Conservation (phyloP, 116 monocot genomes). For the Iris pallida region DNA sequence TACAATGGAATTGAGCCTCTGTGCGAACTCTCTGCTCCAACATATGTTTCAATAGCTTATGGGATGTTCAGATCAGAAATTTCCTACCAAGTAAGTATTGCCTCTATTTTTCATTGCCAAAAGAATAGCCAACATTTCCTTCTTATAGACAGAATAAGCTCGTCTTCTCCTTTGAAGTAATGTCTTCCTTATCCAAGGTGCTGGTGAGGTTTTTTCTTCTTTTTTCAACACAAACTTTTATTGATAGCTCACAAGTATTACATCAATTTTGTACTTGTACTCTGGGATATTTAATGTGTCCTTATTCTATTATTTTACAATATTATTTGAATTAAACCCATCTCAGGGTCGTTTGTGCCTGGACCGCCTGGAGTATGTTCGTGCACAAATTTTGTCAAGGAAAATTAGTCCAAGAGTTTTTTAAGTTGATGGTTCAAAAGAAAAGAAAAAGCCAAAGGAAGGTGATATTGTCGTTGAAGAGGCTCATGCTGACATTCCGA, state of each 20-base stretch:
- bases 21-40: too few relatives aligned
- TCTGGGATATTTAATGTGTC: constrained; percentile 1
- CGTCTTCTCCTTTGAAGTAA: too few relatives aligned
- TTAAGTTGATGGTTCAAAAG: constrained; percentile 65
- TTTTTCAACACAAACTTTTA: too few relatives aligned
- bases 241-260: constrained; percentile 86
- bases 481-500: constrained; percentile 82
- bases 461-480: constrained; percentile 87
- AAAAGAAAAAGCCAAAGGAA: constrained; percentile 96
- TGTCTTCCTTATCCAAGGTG: too few relatives aligned
- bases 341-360: constrained; percentile 84
- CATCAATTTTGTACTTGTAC: constrained; percentile 7
- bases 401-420: constrained; percentile 92
- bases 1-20: too few relatives aligned
- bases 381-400: constrained; percentile 89
- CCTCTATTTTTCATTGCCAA: too few relatives aligned
- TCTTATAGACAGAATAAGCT: too few relatives aligned
- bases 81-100: too few relatives aligned
- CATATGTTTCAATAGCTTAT: too few relatives aligned
- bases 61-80: too few relatives aligned
- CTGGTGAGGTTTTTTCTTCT: too few relatives aligned
- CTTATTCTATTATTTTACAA: background rate
- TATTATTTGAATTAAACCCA: background rate
- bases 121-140: too few relatives aligned
- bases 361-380: constrained; percentile 88